Evolutionary conservation across 1,139 yeast species (phyloP).

Genomic region (Saccharomyces pastorianus): DNA sequence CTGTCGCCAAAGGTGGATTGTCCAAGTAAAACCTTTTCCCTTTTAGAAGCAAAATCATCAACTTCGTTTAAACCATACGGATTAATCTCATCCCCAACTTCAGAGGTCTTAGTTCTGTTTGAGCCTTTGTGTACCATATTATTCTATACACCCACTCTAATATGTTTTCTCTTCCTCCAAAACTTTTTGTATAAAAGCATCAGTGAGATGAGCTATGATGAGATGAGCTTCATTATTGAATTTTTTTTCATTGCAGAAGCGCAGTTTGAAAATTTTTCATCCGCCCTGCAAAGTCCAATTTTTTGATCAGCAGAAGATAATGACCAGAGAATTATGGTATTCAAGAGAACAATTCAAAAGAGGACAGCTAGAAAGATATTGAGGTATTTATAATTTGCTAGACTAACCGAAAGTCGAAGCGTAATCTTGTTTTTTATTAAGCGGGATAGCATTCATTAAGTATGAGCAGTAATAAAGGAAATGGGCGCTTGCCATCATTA

Average conservation of each 20-base stretch:
- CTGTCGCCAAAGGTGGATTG: conserved; percentile 44
- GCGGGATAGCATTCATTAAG: not conserved
- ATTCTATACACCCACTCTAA: not conserved
- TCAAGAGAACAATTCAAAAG: not conserved
- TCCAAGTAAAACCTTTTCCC: conserved; percentile 53
- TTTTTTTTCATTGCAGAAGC: conserved; percentile 1
- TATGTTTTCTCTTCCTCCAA: not conserved
- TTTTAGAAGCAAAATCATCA: conserved; percentile 61
- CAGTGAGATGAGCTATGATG: conserved; percentile 11
- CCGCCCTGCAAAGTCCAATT: not conserved
- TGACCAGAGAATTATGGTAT: not conserved
- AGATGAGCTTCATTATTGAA: conserved; percentile 4
- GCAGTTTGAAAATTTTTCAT: conserved; percentile 11
- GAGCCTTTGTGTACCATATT: conserved; percentile 9
- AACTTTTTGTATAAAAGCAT: not conserved
- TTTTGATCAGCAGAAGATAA: conserved; percentile 1
- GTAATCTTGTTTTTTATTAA: not conserved
- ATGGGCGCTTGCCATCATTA: conserved; percentile 31
- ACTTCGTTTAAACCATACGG: conserved; percentile 51
- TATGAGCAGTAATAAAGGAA: conserved; percentile 3
- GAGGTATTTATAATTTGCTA: not conserved
- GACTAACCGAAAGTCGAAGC: not conserved
- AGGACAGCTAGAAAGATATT: not conserved
- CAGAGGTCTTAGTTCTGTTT: conserved; percentile 2
- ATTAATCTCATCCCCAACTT: conserved; percentile 17